Evolutionary conservation across 148 eudicot genomes (phyloP).

Genomic region (Fagopyrum tataricum): DNA sequence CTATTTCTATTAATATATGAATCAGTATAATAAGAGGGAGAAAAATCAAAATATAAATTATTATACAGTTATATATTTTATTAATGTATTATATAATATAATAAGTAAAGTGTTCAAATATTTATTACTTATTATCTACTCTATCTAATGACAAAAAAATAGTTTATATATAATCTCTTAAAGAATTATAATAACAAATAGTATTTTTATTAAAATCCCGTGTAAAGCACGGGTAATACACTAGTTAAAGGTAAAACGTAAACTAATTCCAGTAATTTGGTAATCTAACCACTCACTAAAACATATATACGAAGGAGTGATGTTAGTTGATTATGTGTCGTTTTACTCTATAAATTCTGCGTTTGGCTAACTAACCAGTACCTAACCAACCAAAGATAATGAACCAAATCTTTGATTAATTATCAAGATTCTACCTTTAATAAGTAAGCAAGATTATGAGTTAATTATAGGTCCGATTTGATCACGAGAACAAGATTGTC

Average conservation of each 20-base stretch:
- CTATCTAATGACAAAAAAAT: too few species aligned
- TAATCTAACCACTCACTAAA: neutral
- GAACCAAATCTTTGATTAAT: conserved; percentile 2
- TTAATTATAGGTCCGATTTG: neutral
- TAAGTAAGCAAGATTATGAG: neutral
- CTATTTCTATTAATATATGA: too few species aligned
- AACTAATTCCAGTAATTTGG: neutral
- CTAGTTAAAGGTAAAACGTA: neutral
- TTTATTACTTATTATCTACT: too few species aligned
- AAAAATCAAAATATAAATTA: too few species aligned
- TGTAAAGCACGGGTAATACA: too few species aligned
- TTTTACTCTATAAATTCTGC: neutral
- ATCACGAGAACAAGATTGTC: neutral
- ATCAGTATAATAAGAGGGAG: too few species aligned
- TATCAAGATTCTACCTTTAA: neutral
- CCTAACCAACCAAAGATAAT: neutral
- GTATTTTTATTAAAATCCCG: too few species aligned
- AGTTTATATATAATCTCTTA: too few species aligned
- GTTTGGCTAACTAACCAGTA: neutral
- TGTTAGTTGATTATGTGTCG: neutral
- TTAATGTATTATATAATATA: too few species aligned
- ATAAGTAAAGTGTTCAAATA: too few species aligned
- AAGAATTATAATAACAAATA: too few species aligned
- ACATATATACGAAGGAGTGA: neutral
- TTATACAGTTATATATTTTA: too few species aligned